Evolutionary conservation across 1,284 basidiomycete species (phyloP).

Genomic region (Pyrrhoderma noxium): DNA sequence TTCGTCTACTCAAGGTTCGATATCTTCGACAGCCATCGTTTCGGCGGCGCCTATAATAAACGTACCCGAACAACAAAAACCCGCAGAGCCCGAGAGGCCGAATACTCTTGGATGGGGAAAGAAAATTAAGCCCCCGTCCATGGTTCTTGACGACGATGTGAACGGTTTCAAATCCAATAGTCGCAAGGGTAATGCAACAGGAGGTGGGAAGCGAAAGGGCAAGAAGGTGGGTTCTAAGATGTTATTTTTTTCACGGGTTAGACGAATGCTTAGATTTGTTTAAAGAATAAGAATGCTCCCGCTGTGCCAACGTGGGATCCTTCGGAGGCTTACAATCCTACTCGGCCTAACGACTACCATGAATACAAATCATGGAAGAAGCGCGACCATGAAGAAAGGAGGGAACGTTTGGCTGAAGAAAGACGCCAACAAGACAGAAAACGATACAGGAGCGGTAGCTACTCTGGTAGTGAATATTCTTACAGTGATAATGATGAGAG

Average conservation of each 20-base stretch:
- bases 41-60: conserved; percentile 56
- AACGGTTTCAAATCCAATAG: conserved; percentile 68
- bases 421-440: conserved; percentile 46
- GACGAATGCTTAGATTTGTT: conserved; percentile 15
- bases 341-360: conserved; percentile 80
- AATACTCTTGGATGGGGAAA: conserved; percentile 61
- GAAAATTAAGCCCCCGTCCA: conserved; percentile 82
- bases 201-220: conserved; percentile 43
- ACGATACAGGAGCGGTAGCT: conserved; percentile 48
- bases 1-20: conserved; percentile 21
- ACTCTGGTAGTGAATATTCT: conserved; percentile 52
- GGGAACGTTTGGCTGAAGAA: conserved; percentile 54
- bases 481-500: conserved; percentile 57
- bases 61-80: conserved; percentile 20
- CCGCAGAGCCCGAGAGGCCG: conserved; percentile 20
- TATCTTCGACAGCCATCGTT: conserved; percentile 63
- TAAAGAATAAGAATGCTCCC: conserved; percentile 54
- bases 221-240: conserved; percentile 47
- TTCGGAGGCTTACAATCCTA: conserved; percentile 68
- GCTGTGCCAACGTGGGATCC: conserved; percentile 63
- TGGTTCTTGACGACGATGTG: conserved; percentile 80
- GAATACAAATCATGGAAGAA: conserved; percentile 76
- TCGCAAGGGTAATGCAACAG: conserved; percentile 40
- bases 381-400: conserved; percentile 62
- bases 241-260: background rate